Evolutionary conservation across 139 green algal genomes (phyloP).

Genomic region (Edaphochlamys debaryana): DNA sequence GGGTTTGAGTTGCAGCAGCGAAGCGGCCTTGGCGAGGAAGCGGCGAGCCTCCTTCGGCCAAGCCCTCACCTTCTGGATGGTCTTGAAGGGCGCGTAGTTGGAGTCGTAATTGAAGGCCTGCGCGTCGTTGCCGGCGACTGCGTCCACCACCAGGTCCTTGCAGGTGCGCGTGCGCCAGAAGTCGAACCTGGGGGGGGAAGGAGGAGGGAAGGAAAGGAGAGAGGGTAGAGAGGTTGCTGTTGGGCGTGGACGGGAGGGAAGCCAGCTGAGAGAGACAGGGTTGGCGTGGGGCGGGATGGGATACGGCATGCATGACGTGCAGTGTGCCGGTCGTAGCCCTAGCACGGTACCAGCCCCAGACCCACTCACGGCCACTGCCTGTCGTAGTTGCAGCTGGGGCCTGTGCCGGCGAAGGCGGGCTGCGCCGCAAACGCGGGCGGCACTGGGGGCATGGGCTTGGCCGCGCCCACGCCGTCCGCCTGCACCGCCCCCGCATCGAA

Average conservation of each 20-base stretch:
- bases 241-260: no score
- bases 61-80: background rate
- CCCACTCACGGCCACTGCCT: background rate
- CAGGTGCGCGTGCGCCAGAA: slow-evolving; percentile 18
- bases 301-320: background rate
- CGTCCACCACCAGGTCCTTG: slow-evolving; percentile 37
- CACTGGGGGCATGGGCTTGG: slow-evolving; percentile 15
- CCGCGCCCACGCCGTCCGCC: background rate
- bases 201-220: background rate
- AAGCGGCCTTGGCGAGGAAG: no score
- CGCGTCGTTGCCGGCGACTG: slow-evolving; percentile 1
- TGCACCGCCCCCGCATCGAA: slow-evolving; percentile 31
- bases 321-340: no score
- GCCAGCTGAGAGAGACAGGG: background rate
- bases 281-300: background rate
- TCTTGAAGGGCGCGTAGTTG: background rate
- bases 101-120: background rate
- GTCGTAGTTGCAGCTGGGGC: background rate
- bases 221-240: no score
- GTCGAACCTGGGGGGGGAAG: background rate
- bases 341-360: no score
- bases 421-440: background rate
- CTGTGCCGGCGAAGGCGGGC: background rate
- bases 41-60: no score
- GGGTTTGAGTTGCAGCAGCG: no score